Conservation (phyloP, 2,329 filamentous ascomycete species). For the Huntiella decipiens region DNA sequence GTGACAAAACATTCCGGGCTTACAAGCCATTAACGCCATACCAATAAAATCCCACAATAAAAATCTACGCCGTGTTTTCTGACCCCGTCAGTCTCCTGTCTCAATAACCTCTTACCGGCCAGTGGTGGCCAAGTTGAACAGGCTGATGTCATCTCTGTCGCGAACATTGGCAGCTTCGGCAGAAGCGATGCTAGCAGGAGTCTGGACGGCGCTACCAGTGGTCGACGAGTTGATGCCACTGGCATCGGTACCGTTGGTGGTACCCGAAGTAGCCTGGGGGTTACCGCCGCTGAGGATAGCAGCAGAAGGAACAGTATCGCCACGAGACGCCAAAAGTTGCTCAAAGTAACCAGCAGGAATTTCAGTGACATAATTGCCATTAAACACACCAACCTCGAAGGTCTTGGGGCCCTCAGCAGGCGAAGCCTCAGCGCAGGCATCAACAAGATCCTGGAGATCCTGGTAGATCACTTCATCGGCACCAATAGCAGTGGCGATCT, state of each 20-base stretch:
- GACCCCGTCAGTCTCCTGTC: neutral
- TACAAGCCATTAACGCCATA: too few species aligned
- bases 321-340: conserved; percentile 53
- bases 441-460: conserved; percentile 55
- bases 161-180: conserved; percentile 6
- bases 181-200: conserved; percentile 2
- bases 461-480: conserved; percentile 37
- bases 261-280: conserved; percentile 5
- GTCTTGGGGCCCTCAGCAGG: conserved; percentile 36
- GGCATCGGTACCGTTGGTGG: conserved; percentile 1
- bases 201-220: neutral
- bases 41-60: too few species aligned
- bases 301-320: conserved; percentile 24
- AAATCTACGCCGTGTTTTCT: too few species aligned
- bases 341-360: conserved; percentile 68
- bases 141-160: conserved; percentile 9
- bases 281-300: neutral
- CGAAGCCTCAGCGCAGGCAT: conserved; percentile 50
- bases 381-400: conserved; percentile 88
- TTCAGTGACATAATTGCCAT: conserved; percentile 66
- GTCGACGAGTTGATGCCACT: conserved; percentile 1
- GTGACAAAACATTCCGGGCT: neutral
- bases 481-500: conserved; percentile 25
- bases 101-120: conserved; percentile 1
- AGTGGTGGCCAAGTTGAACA: conserved; percentile 9